Evolutionary conservation across 2,329 filamentous ascomycete species (phyloP).

Genomic region (Fusarium incarnatum): DNA sequence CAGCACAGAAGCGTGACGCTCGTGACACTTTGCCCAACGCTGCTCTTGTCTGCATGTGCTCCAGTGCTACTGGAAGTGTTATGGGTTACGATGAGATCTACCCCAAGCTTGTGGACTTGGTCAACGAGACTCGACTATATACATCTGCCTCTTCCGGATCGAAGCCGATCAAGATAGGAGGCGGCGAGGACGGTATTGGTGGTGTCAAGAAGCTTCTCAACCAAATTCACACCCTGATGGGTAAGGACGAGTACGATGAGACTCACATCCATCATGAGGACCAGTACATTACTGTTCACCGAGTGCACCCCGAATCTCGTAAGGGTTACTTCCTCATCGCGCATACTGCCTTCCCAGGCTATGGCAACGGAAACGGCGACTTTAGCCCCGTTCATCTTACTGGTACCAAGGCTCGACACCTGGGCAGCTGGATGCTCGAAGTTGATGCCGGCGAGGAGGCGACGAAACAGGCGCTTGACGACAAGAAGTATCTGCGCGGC

Average conservation of each 20-base stretch:
- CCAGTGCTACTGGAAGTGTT: conserved; percentile 92
- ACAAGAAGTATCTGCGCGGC: conserved; percentile 79
- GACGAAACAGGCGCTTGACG: conserved; percentile 71
- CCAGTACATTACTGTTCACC: conserved; percentile 95
- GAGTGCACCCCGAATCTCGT: conserved; percentile 90
- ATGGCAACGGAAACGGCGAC: conserved; percentile 83
- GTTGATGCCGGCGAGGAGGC: conserved; percentile 82
- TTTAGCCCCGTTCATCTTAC: conserved; percentile 83
- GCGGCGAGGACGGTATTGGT: conserved; percentile 85
- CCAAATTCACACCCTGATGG: conserved; percentile 95
- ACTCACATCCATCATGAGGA: conserved; percentile 97
- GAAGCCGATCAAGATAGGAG: conserved; percentile 70
- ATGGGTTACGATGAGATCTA: conserved; percentile 99
- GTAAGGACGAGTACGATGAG: conserved; percentile 92
- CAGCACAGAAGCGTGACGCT: conserved; percentile 93
- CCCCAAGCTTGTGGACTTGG: conserved; percentile 90
- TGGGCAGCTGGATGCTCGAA: conserved; percentile 93
- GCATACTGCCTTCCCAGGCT: conserved; percentile 94
- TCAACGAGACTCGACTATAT: conserved; percentile 88
- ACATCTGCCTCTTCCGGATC: conserved; percentile 77
- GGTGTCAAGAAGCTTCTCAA: conserved; percentile 93
- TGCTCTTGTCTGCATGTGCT: conserved; percentile 94
- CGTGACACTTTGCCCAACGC: conserved; percentile 94
- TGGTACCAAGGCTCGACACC: conserved; percentile 84
- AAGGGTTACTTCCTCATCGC: conserved; percentile 97